Evolutionary conservation across 345 rosid genomes (phyloP), one percentile per base, ranked within the genome.

Genomic region (Salix caprea): DNA sequence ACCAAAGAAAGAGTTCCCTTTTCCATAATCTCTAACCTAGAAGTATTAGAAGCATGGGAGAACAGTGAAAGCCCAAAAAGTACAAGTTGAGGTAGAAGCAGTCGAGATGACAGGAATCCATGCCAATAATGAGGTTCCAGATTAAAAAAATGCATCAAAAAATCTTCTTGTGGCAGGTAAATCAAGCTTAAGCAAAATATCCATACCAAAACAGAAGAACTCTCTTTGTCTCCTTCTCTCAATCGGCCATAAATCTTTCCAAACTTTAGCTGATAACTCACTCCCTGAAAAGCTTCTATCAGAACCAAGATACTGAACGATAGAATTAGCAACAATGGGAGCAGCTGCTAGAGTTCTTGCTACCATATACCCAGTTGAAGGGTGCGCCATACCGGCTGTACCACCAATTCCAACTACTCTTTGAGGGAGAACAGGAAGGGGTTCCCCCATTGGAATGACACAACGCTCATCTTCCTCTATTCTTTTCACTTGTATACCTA

Each of bases 371-470:
- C 98, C 98, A 1, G 97, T 91, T 18, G 95, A 94, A 37, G 97
- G 95, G 81, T 94, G 98, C 76, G 89, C 98, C 97, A 87, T 93
- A 28, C 99, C 98, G 0, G 98, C 98, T 2, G 98, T 96, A 9
- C 99, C 99, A 5, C 98, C 98, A 15, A 96, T 93, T 54, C 99
- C 99, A 4, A 96, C 86, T 58, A 93, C 97, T 73, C 99, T 82
- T 84, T 96, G 99, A 78, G 99, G 99, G 46, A 93, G 89, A 9
- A 96, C 92, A 0, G 99, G 99, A 68, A 96, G 91, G 7, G 97
- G 99, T 23, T 23, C 99, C 99, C 99, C 99, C 99, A 96, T 96
- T 0, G 99, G 99, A 58, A 93, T 96, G 65, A 96, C 90, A 70
- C 99, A 96, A 50, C 78, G 90, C 82, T 96, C 99, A 14, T 92